Percentiles rank a stretch among this genome's conserved stretches.
These are phyloP conservation scores for Geranium incanum DNA, from an alignment of 441 rosid species.

Conservation along the genomic window DNA sequence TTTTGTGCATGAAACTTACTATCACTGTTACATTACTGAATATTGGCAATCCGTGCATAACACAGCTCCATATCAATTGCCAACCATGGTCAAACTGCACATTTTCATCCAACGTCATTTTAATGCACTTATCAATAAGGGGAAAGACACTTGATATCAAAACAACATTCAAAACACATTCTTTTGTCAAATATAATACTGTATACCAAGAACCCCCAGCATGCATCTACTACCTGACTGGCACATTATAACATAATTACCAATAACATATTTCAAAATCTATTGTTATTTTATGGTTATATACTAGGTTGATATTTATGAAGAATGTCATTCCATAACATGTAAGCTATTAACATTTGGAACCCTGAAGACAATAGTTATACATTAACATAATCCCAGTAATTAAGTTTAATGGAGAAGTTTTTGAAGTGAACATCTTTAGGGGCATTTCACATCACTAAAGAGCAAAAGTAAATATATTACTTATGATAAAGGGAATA, in stretches of 20 bases:
- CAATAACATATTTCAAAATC: background rate
- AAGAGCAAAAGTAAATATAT: background rate
- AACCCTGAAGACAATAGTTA: background rate
- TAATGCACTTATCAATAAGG: constrained; percentile 21
- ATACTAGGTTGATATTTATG: background rate
- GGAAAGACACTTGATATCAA: constrained; percentile 14
- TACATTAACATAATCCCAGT: background rate
- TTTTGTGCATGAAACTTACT: constrained; percentile 47
- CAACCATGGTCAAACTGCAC: constrained; percentile 66
- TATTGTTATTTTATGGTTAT: background rate
- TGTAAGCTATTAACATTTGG: background rate
- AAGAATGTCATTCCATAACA: background rate
- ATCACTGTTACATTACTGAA: constrained; percentile 61
- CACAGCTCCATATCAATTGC: constrained; percentile 71
- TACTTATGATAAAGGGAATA: background rate
- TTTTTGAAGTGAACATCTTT: background rate
- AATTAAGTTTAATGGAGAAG: background rate
- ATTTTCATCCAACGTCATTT: constrained; percentile 21
- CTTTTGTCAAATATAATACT: background rate
- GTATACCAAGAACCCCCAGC: background rate
- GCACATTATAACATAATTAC: background rate
- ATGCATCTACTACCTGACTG: background rate
- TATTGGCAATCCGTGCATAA: constrained; percentile 70
- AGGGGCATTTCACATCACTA: background rate
- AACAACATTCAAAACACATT: constrained; percentile 14